Percentiles rank a stretch among this genome's conserved stretches.
These are phyloP conservation scores for Plasmodium fragile DNA, from an alignment of 169 alveolate genomes.

Conservation along the genomic window DNA sequence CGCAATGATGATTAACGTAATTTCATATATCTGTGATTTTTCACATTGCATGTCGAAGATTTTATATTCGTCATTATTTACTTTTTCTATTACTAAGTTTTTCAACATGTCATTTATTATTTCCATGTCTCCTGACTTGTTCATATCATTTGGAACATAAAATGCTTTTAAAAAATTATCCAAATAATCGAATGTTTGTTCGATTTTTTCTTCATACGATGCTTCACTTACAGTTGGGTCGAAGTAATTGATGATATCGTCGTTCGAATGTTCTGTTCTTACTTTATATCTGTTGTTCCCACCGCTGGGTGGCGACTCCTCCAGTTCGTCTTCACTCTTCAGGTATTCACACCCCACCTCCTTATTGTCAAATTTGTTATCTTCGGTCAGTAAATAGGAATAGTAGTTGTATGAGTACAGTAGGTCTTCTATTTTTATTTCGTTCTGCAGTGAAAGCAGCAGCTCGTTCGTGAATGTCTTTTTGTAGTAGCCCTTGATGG, in stretches of 20 bases:
- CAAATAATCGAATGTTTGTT: constrained; percentile 53
- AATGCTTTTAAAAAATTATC: constrained; percentile 48
- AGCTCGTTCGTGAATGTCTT: constrained; percentile 49
- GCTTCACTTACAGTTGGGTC: constrained; percentile 45
- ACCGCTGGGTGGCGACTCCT: background rate
- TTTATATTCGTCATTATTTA: constrained; percentile 6
- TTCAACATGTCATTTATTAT: constrained; percentile 9
- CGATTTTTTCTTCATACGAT: constrained; percentile 56
- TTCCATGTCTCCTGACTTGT: background rate
- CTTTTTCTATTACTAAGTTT: constrained; percentile 17
- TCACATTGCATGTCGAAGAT: constrained; percentile 12
- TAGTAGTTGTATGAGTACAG: constrained; percentile 48
- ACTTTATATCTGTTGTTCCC: constrained; percentile 2
- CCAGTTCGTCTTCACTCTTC: constrained; percentile 34
- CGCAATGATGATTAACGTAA: constrained; percentile 61
- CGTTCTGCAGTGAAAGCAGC: constrained; percentile 27
- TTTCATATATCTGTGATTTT: constrained; percentile 35
- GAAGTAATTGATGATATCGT: constrained; percentile 42
- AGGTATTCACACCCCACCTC: constrained; percentile 52
- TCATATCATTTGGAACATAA: constrained; percentile 6
- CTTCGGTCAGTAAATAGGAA: constrained; percentile 13
- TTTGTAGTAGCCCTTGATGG: constrained; percentile 52
- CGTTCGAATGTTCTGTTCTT: background rate
- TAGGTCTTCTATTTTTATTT: constrained; percentile 48
- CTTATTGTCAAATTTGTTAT: constrained; percentile 22